phyloP scores from a whole-genome alignment of 2,329 filamentous ascomycete genomes.

The Cladosporium sp. region DNA sequence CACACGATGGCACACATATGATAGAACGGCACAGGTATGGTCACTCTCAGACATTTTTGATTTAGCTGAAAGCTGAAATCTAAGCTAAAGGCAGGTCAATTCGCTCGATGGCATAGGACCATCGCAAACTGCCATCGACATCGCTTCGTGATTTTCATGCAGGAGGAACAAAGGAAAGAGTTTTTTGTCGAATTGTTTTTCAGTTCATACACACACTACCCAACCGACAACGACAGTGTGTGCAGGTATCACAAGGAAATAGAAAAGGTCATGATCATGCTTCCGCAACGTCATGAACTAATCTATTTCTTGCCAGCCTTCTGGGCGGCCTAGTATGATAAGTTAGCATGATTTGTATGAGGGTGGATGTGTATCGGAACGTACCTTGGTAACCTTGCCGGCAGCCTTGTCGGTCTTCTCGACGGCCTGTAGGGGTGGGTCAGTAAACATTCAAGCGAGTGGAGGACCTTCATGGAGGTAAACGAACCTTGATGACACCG shows the following conservation, averaged over 20 bases:
- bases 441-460: background rate
- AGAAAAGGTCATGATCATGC: slow-evolving; percentile 11
- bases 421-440: slow-evolving; percentile 28
- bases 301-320: slow-evolving; percentile 38
- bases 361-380: slow-evolving; percentile 11
- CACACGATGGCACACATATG: no score
- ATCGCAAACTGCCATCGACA: slow-evolving; percentile 25
- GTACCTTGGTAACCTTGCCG: slow-evolving; percentile 48
- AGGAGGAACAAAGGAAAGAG: slow-evolving; percentile 26
- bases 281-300: slow-evolving; percentile 7
- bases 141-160: slow-evolving; percentile 30
- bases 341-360: background rate
- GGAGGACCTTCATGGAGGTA: slow-evolving; percentile 50
- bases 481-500: slow-evolving; percentile 89
- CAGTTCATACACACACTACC: slow-evolving; percentile 18
- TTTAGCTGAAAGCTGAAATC: slow-evolving; percentile 19
- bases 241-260: slow-evolving; percentile 18
- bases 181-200: slow-evolving; percentile 20
- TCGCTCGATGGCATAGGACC: slow-evolving; percentile 19
- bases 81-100: slow-evolving; percentile 28
- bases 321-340: slow-evolving; percentile 21
- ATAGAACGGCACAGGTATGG: background rate
- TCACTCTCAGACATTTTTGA: slow-evolving; percentile 6
- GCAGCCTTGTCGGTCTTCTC: slow-evolving; percentile 45
- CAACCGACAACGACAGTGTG: slow-evolving; percentile 22